Percentiles rank a stretch among this genome's conserved stretches.
Evolutionary conservation across 202 grass and related monocot species (phyloP).

Genomic region (Schoenoplectus triqueter): DNA sequence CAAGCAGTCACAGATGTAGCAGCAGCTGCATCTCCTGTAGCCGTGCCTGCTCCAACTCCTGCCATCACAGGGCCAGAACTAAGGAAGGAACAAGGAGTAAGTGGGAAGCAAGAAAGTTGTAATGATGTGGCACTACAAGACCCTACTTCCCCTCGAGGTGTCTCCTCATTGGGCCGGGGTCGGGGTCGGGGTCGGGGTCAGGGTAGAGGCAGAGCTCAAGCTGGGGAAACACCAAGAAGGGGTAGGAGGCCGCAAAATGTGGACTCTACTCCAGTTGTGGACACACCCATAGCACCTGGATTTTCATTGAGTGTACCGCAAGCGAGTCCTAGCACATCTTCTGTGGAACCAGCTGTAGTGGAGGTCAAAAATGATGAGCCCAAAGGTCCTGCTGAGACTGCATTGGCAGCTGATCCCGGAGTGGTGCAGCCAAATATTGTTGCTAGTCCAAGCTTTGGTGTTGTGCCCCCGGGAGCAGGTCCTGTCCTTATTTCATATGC

Average conservation of each 20-base stretch:
- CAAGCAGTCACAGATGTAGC: constrained; percentile 42
- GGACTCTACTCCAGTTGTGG: constrained; percentile 22
- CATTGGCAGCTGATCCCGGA: constrained; percentile 24
- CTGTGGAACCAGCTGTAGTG: background rate
- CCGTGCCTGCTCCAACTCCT: constrained; percentile 39
- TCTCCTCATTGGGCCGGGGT: constrained; percentile 44
- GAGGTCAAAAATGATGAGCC: constrained; percentile 27
- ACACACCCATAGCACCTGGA: constrained; percentile 12
- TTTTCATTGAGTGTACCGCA: constrained; percentile 23
- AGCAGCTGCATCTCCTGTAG: constrained; percentile 22
- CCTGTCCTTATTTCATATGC: constrained; percentile 39
- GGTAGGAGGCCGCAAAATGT: constrained; percentile 32
- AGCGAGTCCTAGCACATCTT: constrained; percentile 21
- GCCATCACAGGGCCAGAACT: constrained; percentile 48
- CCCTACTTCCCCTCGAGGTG: constrained; percentile 46
- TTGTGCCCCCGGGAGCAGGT: constrained; percentile 34
- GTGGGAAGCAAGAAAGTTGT: constrained; percentile 42
- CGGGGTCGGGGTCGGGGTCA: constrained; percentile 41
- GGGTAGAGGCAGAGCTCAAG: constrained; percentile 48
- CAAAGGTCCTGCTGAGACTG: constrained; percentile 10
- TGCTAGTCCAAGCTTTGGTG: constrained; percentile 27
- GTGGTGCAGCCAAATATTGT: constrained; percentile 35
- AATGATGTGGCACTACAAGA: constrained; percentile 43
- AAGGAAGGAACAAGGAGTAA: constrained; percentile 39
- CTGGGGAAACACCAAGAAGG: constrained; percentile 41